Evolutionary conservation across 2,329 filamentous ascomycete species (phyloP).

Genomic region (Malbranchea cinnamomea): DNA sequence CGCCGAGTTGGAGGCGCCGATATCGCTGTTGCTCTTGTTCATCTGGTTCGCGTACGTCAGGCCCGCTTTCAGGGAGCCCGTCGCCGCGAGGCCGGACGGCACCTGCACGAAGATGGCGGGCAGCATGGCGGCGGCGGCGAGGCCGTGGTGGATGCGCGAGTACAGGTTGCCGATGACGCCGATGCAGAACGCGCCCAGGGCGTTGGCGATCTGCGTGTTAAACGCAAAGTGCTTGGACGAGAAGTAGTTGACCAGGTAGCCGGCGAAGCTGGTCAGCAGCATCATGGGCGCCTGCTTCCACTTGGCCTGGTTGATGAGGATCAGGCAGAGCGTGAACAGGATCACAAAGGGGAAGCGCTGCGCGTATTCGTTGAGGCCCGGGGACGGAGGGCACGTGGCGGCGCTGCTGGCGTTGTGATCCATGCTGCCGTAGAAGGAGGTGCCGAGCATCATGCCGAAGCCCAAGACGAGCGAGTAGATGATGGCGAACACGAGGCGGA

Average conservation of each 20-base stretch:
- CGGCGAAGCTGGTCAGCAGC: conserved; percentile 56
- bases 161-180: conserved; percentile 69
- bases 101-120: conserved; percentile 69
- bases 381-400: conserved; percentile 33
- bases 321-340: conserved; percentile 56
- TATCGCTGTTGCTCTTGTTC: conserved; percentile 17
- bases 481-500: conserved; percentile 60
- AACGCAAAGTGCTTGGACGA: conserved; percentile 49
- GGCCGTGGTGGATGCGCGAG: conserved; percentile 54
- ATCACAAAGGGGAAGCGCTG: conserved; percentile 60
- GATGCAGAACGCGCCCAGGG: conserved; percentile 60
- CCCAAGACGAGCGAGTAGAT: conserved; percentile 60
- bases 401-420: conserved; percentile 38
- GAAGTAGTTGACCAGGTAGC: conserved; percentile 64
- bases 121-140: conserved; percentile 72
- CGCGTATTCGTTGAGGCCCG: conserved; percentile 31
- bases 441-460: conserved; percentile 56
- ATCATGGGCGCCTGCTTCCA: conserved; percentile 65
- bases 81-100: conserved; percentile 43
- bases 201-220: conserved; percentile 63
- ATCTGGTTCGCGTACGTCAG: conserved; percentile 43
- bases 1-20: conserved; percentile 9
- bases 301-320: conserved; percentile 69
- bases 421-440: conserved; percentile 47
- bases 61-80: conserved; percentile 41